Evolutionary conservation across 1,284 basidiomycete genomes (phyloP).

Genomic region (Xerocomus cyaneibrunnescens): DNA sequence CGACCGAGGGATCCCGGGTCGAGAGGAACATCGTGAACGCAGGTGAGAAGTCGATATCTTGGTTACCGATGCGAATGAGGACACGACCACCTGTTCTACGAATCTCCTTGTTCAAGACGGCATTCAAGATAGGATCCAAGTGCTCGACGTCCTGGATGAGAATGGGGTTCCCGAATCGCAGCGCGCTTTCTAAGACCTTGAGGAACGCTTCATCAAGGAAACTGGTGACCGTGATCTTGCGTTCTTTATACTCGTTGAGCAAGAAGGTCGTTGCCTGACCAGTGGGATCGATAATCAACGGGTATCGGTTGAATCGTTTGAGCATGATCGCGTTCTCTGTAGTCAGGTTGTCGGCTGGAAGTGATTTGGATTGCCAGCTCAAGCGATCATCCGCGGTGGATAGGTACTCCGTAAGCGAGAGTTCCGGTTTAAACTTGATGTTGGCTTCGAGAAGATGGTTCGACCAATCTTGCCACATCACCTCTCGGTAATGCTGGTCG

Average conservation of each 20-base stretch:
- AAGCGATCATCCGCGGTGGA: conserved; percentile 97
- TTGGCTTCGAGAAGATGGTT: conserved; percentile 86
- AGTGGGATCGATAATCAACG: conserved; percentile 97
- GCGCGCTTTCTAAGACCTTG: conserved; percentile 97
- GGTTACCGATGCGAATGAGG: conserved; percentile 95
- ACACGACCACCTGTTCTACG: conserved; percentile 95
- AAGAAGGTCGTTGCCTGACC: conserved; percentile 97
- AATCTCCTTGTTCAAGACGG: conserved; percentile 96
- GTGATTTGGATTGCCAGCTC: conserved; percentile 92
- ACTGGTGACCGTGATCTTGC: conserved; percentile 97
- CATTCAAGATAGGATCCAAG: conserved; percentile 96
- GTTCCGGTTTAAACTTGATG: conserved; percentile 90
- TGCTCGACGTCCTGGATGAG: conserved; percentile 98
- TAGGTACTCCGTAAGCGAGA: conserved; percentile 93
- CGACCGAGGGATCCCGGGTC: conserved; percentile 94
- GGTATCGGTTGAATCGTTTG: conserved; percentile 97
- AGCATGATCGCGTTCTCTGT: conserved; percentile 99
- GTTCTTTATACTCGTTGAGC: conserved; percentile 91
- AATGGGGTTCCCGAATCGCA: conserved; percentile 97
- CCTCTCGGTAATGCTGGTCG: conserved; percentile 96
- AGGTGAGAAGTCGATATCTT: conserved; percentile 99
- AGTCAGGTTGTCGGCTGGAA: conserved; percentile 94
- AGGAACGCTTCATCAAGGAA: conserved; percentile 99
- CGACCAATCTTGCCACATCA: conserved; percentile 97
- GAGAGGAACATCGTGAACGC: conserved; percentile 99